Evolutionary conservation across 495 filamentous ascomycete genomes (phyloP), one percentile per base, ranked within the genome.

Genomic region (Xeromyces bisporus): DNA sequence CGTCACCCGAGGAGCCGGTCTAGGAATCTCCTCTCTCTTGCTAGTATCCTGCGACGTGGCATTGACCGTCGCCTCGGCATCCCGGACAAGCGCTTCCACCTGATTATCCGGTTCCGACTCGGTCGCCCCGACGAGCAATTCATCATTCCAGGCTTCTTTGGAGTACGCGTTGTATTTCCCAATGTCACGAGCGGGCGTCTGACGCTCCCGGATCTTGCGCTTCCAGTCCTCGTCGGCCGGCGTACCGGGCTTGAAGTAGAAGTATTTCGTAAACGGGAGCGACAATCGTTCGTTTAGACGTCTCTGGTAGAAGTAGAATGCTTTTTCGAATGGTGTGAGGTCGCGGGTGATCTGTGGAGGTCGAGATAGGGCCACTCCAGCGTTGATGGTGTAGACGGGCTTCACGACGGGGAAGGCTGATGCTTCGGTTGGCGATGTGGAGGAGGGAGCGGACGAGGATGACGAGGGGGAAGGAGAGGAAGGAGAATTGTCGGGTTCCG

Each of bases 301-400:
- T 37, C 82, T 81, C 58, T 99, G 89, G 62, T 99, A 99, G 52
- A 96, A 81, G 63, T 75, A 89, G 61, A 70, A 94, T 31, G 86
- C 64, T 50, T 82, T 77, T 55, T 99, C 89, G 54, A 99, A 96
- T 8, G 79, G 65, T 18, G 75, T 76, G 11, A 83, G 76, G 30
- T 77, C 64, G 37, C 78, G 79, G 31, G 91, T 96, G 39, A 99
- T 64, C 29, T 84, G 58, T 6, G 89, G 89, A 4, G 91, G 73
- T 18, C 89, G 80, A 16, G 83, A 84, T 35, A 99, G 78, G 36
- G 94, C 72, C 33, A 93, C 62, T 32, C 75, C 73, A 36, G 83
- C 71, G 35, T 76, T 75, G 63, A 91, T 72, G 35, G 57, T 64
- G 61, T 82, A 80, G 39, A 60, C 46, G 13, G 55, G 50, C 13